Evolutionary conservation across 768 basidiomycete genomes (phyloP), one percentile per base, ranked within the genome.

Genomic region (Scleroderma citrinum): DNA sequence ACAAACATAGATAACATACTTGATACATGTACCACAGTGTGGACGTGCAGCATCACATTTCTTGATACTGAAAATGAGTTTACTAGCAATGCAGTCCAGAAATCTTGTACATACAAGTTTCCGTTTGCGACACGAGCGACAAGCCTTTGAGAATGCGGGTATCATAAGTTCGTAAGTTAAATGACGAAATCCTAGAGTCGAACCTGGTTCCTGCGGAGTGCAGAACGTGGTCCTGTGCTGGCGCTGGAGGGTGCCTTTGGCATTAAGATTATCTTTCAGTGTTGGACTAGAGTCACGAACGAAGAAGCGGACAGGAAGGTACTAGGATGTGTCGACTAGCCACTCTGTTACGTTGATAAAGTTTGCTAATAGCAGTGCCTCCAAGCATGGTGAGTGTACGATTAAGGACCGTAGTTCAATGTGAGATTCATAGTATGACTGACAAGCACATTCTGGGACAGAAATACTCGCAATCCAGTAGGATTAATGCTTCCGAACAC

Each of bases 11-110:
- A n/a, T n/a, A 44, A 75, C 82, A 59, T 57, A 88, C 87, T 85
- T 90, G 51, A 88, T 78, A 59, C 89, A 92, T 46, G 89, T 90
- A 36, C 81, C 76, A 62, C 89, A 92, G 63, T 91, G 87, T 12
- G 89, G 89, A 54, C 90, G 83, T 36, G 83, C 77, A 36, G 89
- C 89, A 66, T 92, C 89, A 56, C 89, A 92, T 85, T 90, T 91
- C 88, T 92, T 23, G 30, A 53, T 21, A 49, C 20, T 52, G 32
- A 50, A 42, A 45, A 44, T 48, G 52, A 46, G 53, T 32, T 19
- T 44, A 31, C 49, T 21, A 39, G 48, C 24, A 29, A 36, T 24
- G 30, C 14, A 36, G 5, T n/a, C 8, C 13, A 17, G 19, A 48
- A 21, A 31, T 23, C 40, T 50, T 8, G 26, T 39, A 71, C 83